These are phyloP conservation scores for Myxozyma melibiosi DNA, from an alignment of 805 yeast species.

Conservation along the genomic window DNA sequence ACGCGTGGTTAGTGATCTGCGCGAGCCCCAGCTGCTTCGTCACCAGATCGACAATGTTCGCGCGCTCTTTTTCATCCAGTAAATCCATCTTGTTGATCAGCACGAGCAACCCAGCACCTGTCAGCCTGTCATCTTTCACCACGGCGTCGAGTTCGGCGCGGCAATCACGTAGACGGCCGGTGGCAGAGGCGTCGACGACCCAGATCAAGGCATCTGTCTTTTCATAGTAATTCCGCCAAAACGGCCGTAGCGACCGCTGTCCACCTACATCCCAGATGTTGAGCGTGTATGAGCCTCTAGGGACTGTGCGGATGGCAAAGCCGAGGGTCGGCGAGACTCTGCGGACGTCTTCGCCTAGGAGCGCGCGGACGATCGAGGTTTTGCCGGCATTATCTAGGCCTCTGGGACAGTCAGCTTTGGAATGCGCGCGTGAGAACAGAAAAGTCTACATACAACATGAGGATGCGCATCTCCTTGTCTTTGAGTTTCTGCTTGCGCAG, in stretches of 20 bases:
- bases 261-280: conserved; percentile 84
- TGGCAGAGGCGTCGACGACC: conserved; percentile 75
- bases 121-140: conserved; percentile 65
- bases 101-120: conserved; percentile 67
- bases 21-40: conserved; percentile 40
- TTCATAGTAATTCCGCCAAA: conserved; percentile 94
- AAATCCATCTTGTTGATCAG: conserved; percentile 77
- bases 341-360: conserved; percentile 54
- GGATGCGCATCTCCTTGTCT: conserved; percentile 72
- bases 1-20: conserved; percentile 46
- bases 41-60: neutral
- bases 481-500: conserved; percentile 80
- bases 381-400: conserved; percentile 94
- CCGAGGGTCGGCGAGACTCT: conserved; percentile 89
- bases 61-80: conserved; percentile 33
- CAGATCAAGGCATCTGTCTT: conserved; percentile 76
- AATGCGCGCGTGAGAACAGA: neutral
- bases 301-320: conserved; percentile 70
- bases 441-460: conserved; percentile 52
- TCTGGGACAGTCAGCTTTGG: conserved; percentile 28
- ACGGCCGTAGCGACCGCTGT: conserved; percentile 75
- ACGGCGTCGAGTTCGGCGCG: conserved; percentile 63
- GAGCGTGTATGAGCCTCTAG: conserved; percentile 38
- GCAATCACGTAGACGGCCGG: conserved; percentile 66
- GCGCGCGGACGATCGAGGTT: conserved; percentile 71